phyloP scores from a whole-genome alignment of 1,284 basidiomycete genomes.

The Ustilago sp. region DNA sequence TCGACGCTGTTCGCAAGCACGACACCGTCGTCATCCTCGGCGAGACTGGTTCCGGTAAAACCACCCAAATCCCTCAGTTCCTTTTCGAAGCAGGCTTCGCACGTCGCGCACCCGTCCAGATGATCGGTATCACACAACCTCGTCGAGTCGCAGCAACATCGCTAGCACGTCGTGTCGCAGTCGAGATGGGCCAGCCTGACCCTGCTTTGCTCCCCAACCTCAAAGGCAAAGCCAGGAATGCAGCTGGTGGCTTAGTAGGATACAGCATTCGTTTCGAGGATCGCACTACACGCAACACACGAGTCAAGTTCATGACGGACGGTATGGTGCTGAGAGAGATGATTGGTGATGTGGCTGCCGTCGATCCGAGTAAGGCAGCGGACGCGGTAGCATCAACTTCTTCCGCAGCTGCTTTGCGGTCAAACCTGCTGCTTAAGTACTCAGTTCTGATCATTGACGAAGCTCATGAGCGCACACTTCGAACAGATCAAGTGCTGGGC shows the following conservation, averaged over 20 bases:
- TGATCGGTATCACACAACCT: conserved; percentile 80
- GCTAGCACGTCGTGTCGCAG: conserved; percentile 87
- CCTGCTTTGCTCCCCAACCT: conserved; percentile 39
- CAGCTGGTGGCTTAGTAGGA: conserved; percentile 76
- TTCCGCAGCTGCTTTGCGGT: conserved; percentile 15
- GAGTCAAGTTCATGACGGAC: conserved; percentile 95
- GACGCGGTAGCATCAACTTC: background rate
- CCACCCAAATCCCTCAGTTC: conserved; percentile 75
- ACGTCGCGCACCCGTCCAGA: conserved; percentile 71
- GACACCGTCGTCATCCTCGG: conserved; percentile 92
- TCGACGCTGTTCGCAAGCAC: conserved; percentile 73
- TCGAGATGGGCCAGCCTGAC: conserved; percentile 77
- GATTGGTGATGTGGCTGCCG: conserved; percentile 71
- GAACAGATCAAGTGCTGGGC: conserved; percentile 93
- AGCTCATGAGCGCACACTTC: conserved; percentile 93
- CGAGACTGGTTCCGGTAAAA: conserved; percentile 98
- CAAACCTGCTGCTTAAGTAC: conserved; percentile 79
- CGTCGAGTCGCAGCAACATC: conserved; percentile 93
- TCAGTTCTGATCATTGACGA: conserved; percentile 94
- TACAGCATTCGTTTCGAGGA: conserved; percentile 98
- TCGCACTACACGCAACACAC: conserved; percentile 76
- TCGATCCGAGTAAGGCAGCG: background rate
- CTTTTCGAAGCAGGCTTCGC: conserved; percentile 77
- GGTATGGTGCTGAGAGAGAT: conserved; percentile 95
- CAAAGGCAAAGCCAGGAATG: conserved; percentile 41